Base-by-base conservation (phyloP, 768 basidiomycete genomes). In the Neoboletus brunneissimus region DNA sequence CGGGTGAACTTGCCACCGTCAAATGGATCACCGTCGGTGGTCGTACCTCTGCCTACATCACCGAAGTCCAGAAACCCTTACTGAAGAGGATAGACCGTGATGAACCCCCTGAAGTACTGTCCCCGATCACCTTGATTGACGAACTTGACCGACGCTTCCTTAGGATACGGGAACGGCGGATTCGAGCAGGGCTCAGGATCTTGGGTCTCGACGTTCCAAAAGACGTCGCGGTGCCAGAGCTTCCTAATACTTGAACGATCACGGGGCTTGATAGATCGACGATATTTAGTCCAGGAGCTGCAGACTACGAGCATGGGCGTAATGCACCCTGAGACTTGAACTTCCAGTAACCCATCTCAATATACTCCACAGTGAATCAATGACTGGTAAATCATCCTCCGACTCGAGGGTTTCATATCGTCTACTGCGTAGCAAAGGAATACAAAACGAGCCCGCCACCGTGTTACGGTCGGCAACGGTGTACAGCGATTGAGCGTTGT, bases 21-120 rank as follows among this genome's bases (percentile, higher is more conserved):
- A 82, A 81, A 63, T 91, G 85, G 81, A 68, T 87, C 52, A 88
- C 84, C 5, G 86, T 92, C 9, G 88, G 87, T 18, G 88, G 89
- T 4, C 78, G 89, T 16, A 91, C 89, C 9, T 88, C 88, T 4
- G 89, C 89, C 15, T 86, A 79, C 61, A 84, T 91, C 9, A 65
- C 67, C 13, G 82, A 90, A 69, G 72, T 90, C 11, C 89, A 90
- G 67, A 64, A 67, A 29, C 65, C 74, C 16, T 55, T 72, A 27
- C 20, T 51, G 29, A 59, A 54, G 27, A 54, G 34, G 9, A 55
- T 41, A 25, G 43, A 1, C 12, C 29, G 29, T 25, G 34, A 51
- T n/a, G 50, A 51, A 27, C 9, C 11, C 25, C 27, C 25, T 7
- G 20, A 37, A 18, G 56, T 63, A 53, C 16, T 13, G n/a, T 37